Evolutionary conservation across 306 rosid genomes (phyloP).

Genomic region (Quercus robur): DNA sequence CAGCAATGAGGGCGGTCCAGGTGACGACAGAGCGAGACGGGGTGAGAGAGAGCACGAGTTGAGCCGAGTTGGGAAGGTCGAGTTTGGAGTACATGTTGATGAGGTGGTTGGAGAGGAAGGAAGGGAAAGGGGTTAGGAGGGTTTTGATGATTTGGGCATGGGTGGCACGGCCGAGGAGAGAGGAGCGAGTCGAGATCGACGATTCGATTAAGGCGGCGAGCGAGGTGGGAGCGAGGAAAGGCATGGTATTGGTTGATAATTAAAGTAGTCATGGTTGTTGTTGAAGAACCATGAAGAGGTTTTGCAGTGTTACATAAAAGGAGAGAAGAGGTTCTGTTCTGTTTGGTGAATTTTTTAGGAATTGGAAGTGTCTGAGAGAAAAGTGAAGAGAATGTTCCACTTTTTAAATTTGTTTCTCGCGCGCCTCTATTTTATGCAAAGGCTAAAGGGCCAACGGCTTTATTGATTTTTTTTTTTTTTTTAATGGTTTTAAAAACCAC

Average conservation of each 20-base stretch:
- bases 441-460: too few relatives aligned
- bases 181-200: slow-evolving; percentile 44
- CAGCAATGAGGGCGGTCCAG: slow-evolving; percentile 86
- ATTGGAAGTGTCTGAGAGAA: too few relatives aligned
- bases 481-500: too few relatives aligned
- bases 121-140: slow-evolving; percentile 45
- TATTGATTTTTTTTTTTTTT: too few relatives aligned
- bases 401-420: too few relatives aligned
- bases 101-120: slow-evolving; percentile 73
- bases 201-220: slow-evolving; percentile 57
- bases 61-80: slow-evolving; percentile 59
- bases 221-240: slow-evolving; percentile 36
- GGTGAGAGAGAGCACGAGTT: slow-evolving; percentile 54
- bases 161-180: slow-evolving; percentile 54
- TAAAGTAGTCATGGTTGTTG: slow-evolving; percentile 16
- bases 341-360: too few relatives aligned
- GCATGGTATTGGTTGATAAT: slow-evolving; percentile 31
- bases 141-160: slow-evolving; percentile 68
- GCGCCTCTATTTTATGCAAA: too few relatives aligned
- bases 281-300: slow-evolving; percentile 17
- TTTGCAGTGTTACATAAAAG: neutral
- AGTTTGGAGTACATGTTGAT: slow-evolving; percentile 91
- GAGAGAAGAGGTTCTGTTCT: too few relatives aligned
- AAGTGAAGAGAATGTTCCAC: too few relatives aligned
- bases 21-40: slow-evolving; percentile 69